Conservation (phyloP, 257 asterid species). For the Ajuga chamaepitys region DNA sequence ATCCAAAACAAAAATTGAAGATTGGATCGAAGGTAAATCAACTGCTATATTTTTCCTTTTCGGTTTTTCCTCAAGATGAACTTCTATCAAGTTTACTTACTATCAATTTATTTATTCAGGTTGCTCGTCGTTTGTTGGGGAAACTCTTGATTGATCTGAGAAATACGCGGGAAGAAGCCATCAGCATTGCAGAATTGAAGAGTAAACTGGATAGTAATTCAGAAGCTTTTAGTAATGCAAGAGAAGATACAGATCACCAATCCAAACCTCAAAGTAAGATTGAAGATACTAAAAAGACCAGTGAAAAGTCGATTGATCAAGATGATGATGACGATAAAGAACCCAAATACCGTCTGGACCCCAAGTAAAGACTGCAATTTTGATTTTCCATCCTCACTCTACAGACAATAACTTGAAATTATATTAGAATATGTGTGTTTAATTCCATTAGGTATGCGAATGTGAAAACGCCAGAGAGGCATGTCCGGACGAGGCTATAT, state of each 20-base stretch:
- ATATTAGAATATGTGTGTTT: slow-evolving; percentile 2
- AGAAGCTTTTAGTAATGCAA: slow-evolving; percentile 21
- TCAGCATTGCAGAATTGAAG: slow-evolving; percentile 78
- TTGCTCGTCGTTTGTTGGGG: slow-evolving; percentile 93
- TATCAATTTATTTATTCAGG: slow-evolving; percentile 27
- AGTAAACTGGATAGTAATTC: slow-evolving; percentile 46
- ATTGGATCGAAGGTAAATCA: slow-evolving; percentile 79
- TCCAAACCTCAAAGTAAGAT: slow-evolving; percentile 37
- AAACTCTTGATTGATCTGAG: slow-evolving; percentile 76
- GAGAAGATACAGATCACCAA: slow-evolving; percentile 50
- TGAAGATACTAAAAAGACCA: slow-evolving; percentile 37
- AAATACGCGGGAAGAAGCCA: slow-evolving; percentile 88
- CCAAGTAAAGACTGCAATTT: slow-evolving; percentile 40
- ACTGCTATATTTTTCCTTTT: neutral
- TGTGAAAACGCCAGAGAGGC: slow-evolving; percentile 83
- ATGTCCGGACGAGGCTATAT: slow-evolving; percentile 86
- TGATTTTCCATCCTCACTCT: neutral
- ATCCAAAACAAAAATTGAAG: slow-evolving; percentile 77
- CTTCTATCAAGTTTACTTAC: neutral
- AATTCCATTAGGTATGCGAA: slow-evolving; percentile 70
- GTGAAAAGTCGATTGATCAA: slow-evolving; percentile 63
- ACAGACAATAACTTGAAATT: neutral
- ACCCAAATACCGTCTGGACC: slow-evolving; percentile 90
- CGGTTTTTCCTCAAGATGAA: neutral
- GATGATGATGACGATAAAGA: slow-evolving; percentile 87